phyloP scores from a whole-genome alignment of 257 asterid genomes.

The Nyctanthes arbortristis region DNA sequence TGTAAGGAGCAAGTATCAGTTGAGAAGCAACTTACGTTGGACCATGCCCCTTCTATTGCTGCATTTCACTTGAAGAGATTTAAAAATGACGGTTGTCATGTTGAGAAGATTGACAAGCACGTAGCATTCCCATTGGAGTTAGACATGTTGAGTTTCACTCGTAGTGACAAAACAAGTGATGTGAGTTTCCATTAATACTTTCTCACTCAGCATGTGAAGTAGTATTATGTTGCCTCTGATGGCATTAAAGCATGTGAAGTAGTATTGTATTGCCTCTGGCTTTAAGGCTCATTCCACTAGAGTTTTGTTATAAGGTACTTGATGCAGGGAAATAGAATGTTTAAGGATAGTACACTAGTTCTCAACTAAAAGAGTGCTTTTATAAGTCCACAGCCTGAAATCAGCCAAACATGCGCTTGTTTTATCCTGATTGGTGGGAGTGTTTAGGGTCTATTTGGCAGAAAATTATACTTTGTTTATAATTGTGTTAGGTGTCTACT shows the following conservation, averaged over 20 bases:
- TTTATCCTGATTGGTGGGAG: not conserved
- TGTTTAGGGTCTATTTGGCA: no score
- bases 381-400: not conserved
- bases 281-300: not conserved
- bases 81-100: conserved; percentile 69
- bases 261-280: not conserved
- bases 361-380: not conserved
- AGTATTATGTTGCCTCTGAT: not conserved
- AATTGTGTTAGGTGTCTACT: no score
- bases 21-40: conserved; percentile 79
- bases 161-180: conserved; percentile 26
- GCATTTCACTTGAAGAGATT: conserved; percentile 90
- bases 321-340: not conserved
- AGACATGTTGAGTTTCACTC: conserved; percentile 68
- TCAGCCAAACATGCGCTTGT: not conserved
- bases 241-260: conserved; percentile 9
- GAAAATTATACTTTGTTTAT: no score
- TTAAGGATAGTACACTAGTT: not conserved
- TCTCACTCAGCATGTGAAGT: conserved; percentile 7
- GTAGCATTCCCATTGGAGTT: conserved; percentile 73
- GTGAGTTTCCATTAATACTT: conserved; percentile 45
- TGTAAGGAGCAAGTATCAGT: conserved; percentile 77
- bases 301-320: not conserved
- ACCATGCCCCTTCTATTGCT: conserved; percentile 67
- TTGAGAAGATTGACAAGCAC: conserved; percentile 79